phyloP scores from a whole-genome alignment of 2,329 filamentous ascomycete species.

The Ophiocordyceps camponoti-floridani region DNA sequence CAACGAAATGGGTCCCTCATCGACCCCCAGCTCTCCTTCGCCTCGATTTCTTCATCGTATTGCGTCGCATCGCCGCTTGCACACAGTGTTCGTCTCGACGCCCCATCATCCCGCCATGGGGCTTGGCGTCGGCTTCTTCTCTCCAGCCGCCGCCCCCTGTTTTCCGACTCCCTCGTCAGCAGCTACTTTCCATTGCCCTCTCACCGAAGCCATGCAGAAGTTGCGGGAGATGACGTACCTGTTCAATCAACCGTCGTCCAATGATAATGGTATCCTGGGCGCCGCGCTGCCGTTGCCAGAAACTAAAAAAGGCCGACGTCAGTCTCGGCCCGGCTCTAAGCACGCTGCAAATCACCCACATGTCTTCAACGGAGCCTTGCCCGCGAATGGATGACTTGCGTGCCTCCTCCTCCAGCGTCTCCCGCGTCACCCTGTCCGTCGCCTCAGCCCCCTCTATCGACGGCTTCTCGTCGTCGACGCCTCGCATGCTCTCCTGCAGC shows the following conservation, averaged over 20 bases:
- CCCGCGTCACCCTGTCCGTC: slow-evolving; percentile 46
- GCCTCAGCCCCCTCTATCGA: slow-evolving; percentile 27
- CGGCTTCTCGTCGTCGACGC: slow-evolving; percentile 31
- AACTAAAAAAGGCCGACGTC: slow-evolving; percentile 18
- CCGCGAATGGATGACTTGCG: slow-evolving; percentile 29
- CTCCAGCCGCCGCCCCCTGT: neutral
- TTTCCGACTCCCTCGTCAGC: too few relatives aligned
- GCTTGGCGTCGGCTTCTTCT: neutral
- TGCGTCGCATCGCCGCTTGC: neutral
- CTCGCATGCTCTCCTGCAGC: slow-evolving; percentile 52
- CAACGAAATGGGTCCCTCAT: too few relatives aligned
- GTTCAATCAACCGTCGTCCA: slow-evolving; percentile 35
- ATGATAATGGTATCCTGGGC: slow-evolving; percentile 38
- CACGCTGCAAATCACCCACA: slow-evolving; percentile 15
- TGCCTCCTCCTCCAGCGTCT: slow-evolving; percentile 46
- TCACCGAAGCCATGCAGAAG: neutral
- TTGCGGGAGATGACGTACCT: slow-evolving; percentile 9
- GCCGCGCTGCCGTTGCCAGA: slow-evolving; percentile 44
- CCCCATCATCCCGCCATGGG: neutral
- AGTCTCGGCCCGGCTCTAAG: neutral
- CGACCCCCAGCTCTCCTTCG: too few relatives aligned
- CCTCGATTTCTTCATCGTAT: too few relatives aligned
- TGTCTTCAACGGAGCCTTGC: slow-evolving; percentile 31
- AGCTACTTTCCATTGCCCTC: neutral
- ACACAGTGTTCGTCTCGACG: neutral